phyloP scores from a whole-genome alignment of 1,284 basidiomycete species.

The Sphagnurus paluster region DNA sequence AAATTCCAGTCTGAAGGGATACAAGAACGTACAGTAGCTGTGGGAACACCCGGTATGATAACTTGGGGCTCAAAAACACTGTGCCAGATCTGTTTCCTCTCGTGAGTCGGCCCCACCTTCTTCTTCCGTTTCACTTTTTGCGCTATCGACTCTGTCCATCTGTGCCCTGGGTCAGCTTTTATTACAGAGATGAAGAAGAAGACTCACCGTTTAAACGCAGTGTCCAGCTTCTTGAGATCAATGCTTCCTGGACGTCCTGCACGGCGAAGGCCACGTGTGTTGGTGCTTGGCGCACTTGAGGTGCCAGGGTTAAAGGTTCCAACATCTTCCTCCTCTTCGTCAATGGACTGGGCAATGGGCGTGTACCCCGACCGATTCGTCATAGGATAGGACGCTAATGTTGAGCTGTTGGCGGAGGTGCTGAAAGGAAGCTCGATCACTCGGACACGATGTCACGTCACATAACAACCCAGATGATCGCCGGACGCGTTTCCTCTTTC shows the following conservation, averaged over 20 bases:
- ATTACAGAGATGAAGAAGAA: conserved; percentile 1
- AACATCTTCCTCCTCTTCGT: conserved; percentile 60
- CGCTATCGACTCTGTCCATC: conserved; percentile 84
- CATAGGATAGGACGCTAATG: conserved; percentile 36
- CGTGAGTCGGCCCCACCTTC: conserved; percentile 58
- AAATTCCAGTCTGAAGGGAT: conserved; percentile 3
- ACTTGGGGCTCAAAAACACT: conserved; percentile 75
- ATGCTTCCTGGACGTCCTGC: conserved; percentile 60
- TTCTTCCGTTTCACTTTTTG: conserved; percentile 81
- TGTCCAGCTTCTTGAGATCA: conserved; percentile 75
- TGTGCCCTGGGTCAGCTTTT: conserved; percentile 24
- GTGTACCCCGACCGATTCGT: conserved; percentile 60
- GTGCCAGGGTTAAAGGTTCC: conserved; percentile 35
- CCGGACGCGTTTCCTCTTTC: background rate
- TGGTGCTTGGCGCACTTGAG: conserved; percentile 26
- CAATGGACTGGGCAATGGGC: conserved; percentile 57
- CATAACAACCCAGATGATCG: background rate
- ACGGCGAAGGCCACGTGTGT: conserved; percentile 44
- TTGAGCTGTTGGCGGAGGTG: conserved; percentile 1
- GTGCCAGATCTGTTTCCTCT: conserved; percentile 70
- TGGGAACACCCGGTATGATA: conserved; percentile 28
- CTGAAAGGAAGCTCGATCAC: conserved; percentile 5
- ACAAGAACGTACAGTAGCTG: conserved; percentile 38
- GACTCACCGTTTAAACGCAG: conserved; percentile 73
- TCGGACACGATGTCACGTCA: conserved; percentile 11